Evolutionary conservation across 2,329 filamentous ascomycete species (phyloP).

Genomic region (Talaromyces sp.): DNA sequence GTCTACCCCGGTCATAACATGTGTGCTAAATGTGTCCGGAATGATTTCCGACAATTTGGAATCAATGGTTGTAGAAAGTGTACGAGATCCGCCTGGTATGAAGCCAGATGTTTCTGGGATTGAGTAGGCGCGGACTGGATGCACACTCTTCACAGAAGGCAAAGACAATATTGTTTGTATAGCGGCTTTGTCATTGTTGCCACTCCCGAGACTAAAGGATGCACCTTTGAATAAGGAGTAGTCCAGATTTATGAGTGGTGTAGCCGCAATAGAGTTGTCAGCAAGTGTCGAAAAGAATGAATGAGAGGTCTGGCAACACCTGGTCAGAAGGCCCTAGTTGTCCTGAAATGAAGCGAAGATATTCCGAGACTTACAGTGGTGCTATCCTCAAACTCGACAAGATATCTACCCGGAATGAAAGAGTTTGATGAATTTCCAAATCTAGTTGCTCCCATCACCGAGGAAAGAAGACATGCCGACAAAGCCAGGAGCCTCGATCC

Average conservation of each 20-base stretch:
- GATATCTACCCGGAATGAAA: constrained; percentile 10
- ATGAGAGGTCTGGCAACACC: neutral
- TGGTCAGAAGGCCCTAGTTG: neutral
- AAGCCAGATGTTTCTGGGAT: neutral
- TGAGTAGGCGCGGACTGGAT: constrained; percentile 1
- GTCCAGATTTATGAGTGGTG: constrained; percentile 8
- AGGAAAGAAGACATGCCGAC: constrained; percentile 4
- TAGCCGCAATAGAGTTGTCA: constrained; percentile 9
- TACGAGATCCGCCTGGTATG: neutral
- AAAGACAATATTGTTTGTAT: constrained; percentile 9
- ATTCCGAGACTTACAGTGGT: neutral
- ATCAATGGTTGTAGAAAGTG: neutral
- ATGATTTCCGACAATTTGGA: neutral
- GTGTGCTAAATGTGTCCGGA: constrained; percentile 15
- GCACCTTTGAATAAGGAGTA: constrained; percentile 13
- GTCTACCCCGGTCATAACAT: constrained; percentile 23
- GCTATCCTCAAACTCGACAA: constrained; percentile 9
- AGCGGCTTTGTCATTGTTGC: neutral
- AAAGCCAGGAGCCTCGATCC: constrained; percentile 2
- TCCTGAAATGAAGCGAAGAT: neutral
- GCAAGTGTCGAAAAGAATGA: constrained; percentile 13
- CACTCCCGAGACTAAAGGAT: constrained; percentile 3
- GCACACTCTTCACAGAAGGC: constrained; percentile 13
- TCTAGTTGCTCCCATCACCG: neutral
- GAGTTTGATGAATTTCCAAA: neutral